Conservation (phyloP, 805 yeast species). For the Jamesozyma gamospora region DNA sequence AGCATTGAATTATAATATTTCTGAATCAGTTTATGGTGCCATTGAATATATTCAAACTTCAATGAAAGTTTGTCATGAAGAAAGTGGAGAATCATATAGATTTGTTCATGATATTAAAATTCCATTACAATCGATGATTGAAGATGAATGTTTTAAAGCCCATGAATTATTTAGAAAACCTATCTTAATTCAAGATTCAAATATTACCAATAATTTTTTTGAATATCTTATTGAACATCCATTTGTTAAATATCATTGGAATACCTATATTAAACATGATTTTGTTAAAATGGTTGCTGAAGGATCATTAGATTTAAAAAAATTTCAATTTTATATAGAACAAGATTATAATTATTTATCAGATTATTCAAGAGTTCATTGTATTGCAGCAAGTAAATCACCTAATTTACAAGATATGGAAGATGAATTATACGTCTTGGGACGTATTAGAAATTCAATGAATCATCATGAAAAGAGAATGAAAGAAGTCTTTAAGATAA, state of each 20-base stretch:
- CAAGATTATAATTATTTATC: conserved; percentile 62
- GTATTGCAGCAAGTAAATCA: conserved; percentile 53
- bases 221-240: conserved; percentile 50
- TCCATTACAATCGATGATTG: conserved; percentile 29
- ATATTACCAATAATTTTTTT: conserved; percentile 26
- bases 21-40: conserved; percentile 43
- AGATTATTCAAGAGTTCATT: conserved; percentile 60
- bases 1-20: conserved; percentile 43
- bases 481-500: conserved; percentile 26
- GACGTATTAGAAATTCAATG: conserved; percentile 46
- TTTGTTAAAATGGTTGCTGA: conserved; percentile 48
- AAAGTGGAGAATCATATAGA: conserved; percentile 67
- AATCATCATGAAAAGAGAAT: conserved; percentile 45
- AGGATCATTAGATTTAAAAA: conserved; percentile 38
- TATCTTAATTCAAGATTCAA: conserved; percentile 4
- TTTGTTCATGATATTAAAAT: conserved; percentile 39
- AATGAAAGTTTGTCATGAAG: conserved; percentile 37
- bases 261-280: conserved; percentile 46
- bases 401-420: conserved; percentile 43
- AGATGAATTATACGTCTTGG: conserved; percentile 41
- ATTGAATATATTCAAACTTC: conserved; percentile 62
- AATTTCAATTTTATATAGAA: conserved; percentile 42
- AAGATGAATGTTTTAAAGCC: conserved; percentile 26
- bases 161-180: conserved; percentile 7
- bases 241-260: conserved; percentile 45